These are phyloP conservation scores for Hawksworthiomyces lignivorus DNA, from an alignment of 2,329 filamentous ascomycete species.

Conservation along the genomic window DNA sequence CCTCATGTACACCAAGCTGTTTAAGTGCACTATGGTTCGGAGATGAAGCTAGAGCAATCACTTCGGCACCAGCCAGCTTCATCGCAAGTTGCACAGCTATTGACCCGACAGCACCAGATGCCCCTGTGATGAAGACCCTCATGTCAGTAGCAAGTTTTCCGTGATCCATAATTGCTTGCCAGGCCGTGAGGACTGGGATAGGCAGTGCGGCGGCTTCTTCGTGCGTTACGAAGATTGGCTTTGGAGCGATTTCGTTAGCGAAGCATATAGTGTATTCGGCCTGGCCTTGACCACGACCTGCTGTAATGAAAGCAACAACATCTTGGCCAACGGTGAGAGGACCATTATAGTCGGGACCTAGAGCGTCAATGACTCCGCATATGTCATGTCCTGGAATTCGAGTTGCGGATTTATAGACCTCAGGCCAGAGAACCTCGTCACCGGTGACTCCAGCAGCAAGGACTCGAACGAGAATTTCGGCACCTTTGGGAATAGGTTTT, in stretches of 20 bases:
- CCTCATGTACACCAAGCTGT: background rate
- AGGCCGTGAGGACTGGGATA: background rate
- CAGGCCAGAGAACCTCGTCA: background rate
- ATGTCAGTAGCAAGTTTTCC: background rate
- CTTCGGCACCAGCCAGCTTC: background rate
- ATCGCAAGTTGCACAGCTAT: constrained; percentile 1
- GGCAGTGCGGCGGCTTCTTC: constrained; percentile 1
- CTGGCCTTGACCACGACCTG: background rate
- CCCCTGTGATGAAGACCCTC: background rate
- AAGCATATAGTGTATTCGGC: constrained; percentile 1
- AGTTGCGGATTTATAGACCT: background rate
- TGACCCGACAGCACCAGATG: background rate
- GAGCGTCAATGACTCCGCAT: background rate
- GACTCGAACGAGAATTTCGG: constrained; percentile 1
- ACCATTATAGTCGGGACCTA: background rate
- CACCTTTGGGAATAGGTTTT: background rate
- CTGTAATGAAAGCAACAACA: background rate
- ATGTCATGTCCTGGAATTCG: constrained; percentile 1
- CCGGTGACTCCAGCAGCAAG: constrained; percentile 1
- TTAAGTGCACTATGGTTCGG: background rate
- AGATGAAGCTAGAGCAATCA: constrained; percentile 1
- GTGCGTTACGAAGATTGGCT: background rate
- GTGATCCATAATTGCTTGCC: constrained; percentile 1
- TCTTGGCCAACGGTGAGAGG: background rate
- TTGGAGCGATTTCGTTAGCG: background rate